phyloP scores from a whole-genome alignment of 495 filamentous ascomycete genomes.

The Penicillium odoratum region DNA sequence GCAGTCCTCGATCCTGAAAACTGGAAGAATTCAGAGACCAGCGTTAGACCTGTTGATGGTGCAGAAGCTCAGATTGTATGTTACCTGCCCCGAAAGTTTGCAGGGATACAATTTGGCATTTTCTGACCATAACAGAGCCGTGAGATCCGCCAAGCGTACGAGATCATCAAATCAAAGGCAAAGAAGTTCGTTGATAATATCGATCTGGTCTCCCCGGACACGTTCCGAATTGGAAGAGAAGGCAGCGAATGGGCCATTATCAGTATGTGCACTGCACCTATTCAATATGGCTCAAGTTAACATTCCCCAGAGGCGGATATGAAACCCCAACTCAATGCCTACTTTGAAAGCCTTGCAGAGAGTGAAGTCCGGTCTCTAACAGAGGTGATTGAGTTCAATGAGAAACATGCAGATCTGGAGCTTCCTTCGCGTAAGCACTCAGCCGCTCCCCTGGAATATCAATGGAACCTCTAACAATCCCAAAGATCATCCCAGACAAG shows the following conservation, averaged over 20 bases:
- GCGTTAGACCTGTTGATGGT: neutral
- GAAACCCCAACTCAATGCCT: constrained; percentile 18
- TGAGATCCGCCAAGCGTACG: constrained; percentile 12
- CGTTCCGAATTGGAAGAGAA: constrained; percentile 10
- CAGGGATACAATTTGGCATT: neutral
- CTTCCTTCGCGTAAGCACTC: constrained; percentile 21
- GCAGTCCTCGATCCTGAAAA: constrained; percentile 10
- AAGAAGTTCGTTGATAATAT: constrained; percentile 13
- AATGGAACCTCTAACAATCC: neutral
- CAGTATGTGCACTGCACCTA: neutral
- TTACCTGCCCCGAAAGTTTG: neutral
- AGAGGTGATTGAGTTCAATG: constrained; percentile 24
- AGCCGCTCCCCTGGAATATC: neutral
- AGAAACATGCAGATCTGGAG: constrained; percentile 24
- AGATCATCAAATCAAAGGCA: constrained; percentile 9
- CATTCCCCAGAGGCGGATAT: constrained; percentile 15
- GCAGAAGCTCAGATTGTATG: constrained; percentile 15
- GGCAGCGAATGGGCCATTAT: constrained; percentile 15
- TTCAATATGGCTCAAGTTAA: neutral
- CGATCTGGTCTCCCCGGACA: constrained; percentile 9
- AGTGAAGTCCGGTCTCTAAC: constrained; percentile 18
- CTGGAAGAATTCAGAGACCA: constrained; percentile 1
- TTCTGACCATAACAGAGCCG: constrained; percentile 3
- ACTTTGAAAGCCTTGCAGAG: constrained; percentile 23
- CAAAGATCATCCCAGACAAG: constrained; percentile 15